Evolutionary conservation across 495 filamentous ascomycete genomes (phyloP).

Genomic region (Hypoxylon perforatum): DNA sequence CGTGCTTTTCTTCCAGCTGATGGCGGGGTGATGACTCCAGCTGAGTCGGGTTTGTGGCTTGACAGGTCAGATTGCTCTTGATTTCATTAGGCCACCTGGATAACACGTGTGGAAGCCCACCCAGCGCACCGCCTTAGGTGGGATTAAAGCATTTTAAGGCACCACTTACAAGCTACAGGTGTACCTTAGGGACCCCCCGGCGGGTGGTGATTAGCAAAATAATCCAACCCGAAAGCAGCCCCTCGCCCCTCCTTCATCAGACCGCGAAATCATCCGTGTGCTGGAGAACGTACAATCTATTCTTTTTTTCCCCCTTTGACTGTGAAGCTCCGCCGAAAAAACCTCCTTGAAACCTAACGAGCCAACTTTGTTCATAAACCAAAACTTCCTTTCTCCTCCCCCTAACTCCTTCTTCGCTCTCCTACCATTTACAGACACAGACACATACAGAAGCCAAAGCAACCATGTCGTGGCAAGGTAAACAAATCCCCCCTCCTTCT

Average conservation of each 20-base stretch:
- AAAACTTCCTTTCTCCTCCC: constrained; percentile 9
- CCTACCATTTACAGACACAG: constrained; percentile 8
- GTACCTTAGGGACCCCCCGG: too few species aligned
- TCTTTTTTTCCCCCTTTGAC: constrained; percentile 37
- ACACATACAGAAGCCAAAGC: constrained; percentile 26
- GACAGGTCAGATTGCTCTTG: neutral
- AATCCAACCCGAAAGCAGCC: constrained; percentile 29
- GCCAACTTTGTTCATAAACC: constrained; percentile 19
- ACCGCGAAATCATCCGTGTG: constrained; percentile 32
- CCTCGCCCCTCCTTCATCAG: constrained; percentile 42
- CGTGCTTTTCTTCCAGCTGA: constrained; percentile 7
- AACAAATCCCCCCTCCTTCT: constrained; percentile 29
- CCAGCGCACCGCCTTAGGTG: constrained; percentile 25
- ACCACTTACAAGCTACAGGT: too few species aligned
- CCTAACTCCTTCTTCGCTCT: constrained; percentile 2
- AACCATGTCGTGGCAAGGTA: constrained; percentile 71
- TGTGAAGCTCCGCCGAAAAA: constrained; percentile 34
- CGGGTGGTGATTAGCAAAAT: constrained; percentile 26
- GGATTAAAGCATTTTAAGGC: constrained; percentile 1
- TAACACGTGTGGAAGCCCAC: constrained; percentile 7
- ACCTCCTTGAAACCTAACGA: constrained; percentile 15
- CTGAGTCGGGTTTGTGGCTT: constrained; percentile 31
- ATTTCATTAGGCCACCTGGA: too few species aligned
- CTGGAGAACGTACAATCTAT: constrained; percentile 12
- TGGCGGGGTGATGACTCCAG: constrained; percentile 27